Percentiles rank a stretch among this genome's conserved stretches.
Conservation (phyloP, 1,284 basidiomycete genomes). For the Boletus semigastroideus region DNA sequence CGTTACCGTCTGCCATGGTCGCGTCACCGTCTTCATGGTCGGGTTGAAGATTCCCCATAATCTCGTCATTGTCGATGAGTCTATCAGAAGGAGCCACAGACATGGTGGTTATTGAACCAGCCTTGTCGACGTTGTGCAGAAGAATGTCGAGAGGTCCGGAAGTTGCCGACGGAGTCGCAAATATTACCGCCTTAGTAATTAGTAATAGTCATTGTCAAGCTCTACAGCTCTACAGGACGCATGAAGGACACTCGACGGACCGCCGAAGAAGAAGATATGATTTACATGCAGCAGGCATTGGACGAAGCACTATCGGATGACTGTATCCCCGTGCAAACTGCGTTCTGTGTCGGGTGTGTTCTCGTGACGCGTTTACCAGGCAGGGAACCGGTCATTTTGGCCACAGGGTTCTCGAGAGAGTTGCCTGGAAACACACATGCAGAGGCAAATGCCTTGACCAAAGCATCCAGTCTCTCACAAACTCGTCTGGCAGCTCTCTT, state of each 20-base stretch:
- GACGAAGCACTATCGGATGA: conserved; percentile 60
- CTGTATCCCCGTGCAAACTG: conserved; percentile 72
- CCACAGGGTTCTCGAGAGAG: conserved; percentile 91
- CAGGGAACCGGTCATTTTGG: conserved; percentile 52
- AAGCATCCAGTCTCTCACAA: conserved; percentile 53
- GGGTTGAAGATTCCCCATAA: conserved; percentile 51
- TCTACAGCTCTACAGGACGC: no score
- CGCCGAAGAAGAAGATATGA: conserved; percentile 38
- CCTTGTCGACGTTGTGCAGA: conserved; percentile 7
- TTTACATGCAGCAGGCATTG: conserved; percentile 67
- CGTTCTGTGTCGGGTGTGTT: conserved; percentile 95
- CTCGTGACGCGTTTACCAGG: conserved; percentile 54
- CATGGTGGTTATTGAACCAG: conserved; percentile 44
- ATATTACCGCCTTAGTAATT: conserved; percentile 1
- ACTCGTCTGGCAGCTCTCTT: conserved; percentile 46
- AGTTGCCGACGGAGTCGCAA: conserved; percentile 31
- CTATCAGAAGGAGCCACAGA: conserved; percentile 39
- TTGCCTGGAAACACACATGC: conserved; percentile 96
- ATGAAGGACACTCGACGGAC: conserved; percentile 1
- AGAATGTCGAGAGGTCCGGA: conserved; percentile 15
- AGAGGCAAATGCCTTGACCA: conserved; percentile 91
- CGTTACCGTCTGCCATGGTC: conserved; percentile 42
- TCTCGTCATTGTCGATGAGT: conserved; percentile 48
- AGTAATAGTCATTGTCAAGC: no score
- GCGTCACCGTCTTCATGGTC: conserved; percentile 57